phyloP scores from a whole-genome alignment of 805 yeast genomes.

The Lachancea dasiensis region DNA sequence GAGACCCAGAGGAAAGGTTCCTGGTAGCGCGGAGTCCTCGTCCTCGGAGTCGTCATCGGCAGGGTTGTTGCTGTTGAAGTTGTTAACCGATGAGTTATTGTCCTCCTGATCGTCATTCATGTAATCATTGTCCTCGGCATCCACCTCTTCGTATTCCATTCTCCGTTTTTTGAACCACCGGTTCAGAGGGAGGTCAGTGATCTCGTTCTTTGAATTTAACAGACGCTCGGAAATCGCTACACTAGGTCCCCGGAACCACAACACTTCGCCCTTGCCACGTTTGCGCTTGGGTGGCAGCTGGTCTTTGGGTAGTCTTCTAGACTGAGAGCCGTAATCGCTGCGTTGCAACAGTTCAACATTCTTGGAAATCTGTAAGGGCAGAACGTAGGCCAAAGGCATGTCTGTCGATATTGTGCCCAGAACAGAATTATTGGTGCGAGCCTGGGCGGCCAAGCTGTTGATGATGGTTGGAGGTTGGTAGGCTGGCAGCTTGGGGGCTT shows the following conservation, averaged over 20 bases:
- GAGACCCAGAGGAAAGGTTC: conserved; percentile 27
- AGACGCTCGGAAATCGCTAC: conserved; percentile 40
- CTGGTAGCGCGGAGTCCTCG: conserved; percentile 18
- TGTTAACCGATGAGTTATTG: conserved; percentile 4
- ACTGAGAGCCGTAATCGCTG: conserved; percentile 27
- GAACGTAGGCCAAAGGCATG: conserved; percentile 24
- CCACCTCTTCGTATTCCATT: conserved; percentile 23
- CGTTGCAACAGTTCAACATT: conserved; percentile 32
- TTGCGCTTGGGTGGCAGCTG: conserved; percentile 18
- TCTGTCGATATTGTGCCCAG: conserved; percentile 24
- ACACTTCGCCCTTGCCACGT: conserved; percentile 35
- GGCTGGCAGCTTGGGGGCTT: conserved; percentile 19
- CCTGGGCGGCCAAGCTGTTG: conserved; percentile 25
- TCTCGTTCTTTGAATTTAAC: conserved; percentile 21
- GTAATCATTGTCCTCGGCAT: conserved; percentile 16
- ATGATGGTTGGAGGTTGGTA: conserved; percentile 23
- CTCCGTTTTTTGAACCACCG: conserved; percentile 26
- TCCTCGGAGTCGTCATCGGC: conserved; percentile 23
- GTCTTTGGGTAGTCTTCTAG: conserved; percentile 21
- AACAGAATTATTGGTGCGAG: conserved; percentile 17
- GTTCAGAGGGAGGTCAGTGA: conserved; percentile 18
- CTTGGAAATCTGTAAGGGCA: conserved; percentile 28
- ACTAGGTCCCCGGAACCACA: conserved; percentile 72
- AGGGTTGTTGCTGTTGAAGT: conserved; percentile 5
- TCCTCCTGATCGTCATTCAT: conserved; percentile 17